Base-by-base conservation (phyloP, 1,139 yeast genomes). In the Neolecta irregularis region DNA sequence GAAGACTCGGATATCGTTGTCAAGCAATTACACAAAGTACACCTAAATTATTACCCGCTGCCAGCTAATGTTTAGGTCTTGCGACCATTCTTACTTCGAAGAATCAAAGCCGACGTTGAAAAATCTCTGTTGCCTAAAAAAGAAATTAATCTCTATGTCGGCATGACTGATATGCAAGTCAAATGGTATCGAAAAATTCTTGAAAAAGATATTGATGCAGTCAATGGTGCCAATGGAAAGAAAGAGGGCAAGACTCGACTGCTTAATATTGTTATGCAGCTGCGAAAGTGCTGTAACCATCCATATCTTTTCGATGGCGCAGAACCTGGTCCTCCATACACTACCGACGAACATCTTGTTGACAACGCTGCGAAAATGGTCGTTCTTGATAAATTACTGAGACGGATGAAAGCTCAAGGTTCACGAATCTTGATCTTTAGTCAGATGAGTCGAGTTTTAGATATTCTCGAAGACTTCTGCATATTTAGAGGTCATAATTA, bases 231-330 rank as follows among this genome's bases (percentile, higher is more conserved):
- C 2, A 74, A 74, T 28, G 93, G 93, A 5, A 78, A 75, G 52
- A 65, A 88, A 41, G 95, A 85, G 52, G 88, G 91, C 6, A 85
- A 85, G 52, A 85, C 95, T 2, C 65, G 96, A 39, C 62, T 88
- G 42, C 62, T 88, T 37, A 88, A 88, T 50, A 83, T 88, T 48
- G 95, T 88, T 12, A 88, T 88, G 98, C 98, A 88, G 55, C 63
- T 88, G 45, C 68, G 96, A 48, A 88, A 88, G 55, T 88, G 96
- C 55, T 88, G 96, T 55, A 88, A 88, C 51, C 98, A 88, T 56
- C 98, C 98, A 0, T 88, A 88, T 54, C 61, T 88, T 35, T 88
- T 88, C 50, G 96, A 88, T 53, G 96, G 98, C 26, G 98, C 98
- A 1, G 98, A 88, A 54, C 96, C 96, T 0, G 98, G 98, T 6